Conservation (phyloP, 2,329 filamentous ascomycete genomes). For the Fusarium newnesense region DNA sequence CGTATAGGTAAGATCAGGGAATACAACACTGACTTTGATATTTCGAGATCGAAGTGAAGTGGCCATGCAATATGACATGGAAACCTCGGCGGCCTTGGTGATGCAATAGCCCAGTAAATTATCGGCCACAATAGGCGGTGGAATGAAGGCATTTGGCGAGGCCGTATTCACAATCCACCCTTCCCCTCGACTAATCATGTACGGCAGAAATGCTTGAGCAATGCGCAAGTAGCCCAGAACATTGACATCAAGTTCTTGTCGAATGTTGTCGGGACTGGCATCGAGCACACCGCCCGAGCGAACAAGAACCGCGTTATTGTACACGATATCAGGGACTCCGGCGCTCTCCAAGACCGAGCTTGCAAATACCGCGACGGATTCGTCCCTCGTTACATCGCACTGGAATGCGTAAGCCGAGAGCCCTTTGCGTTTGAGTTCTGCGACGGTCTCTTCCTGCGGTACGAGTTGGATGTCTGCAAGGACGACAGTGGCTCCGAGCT, state of each 20-base stretch:
- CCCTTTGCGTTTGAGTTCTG: background rate
- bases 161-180: background rate
- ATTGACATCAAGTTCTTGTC: background rate
- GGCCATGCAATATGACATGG: background rate
- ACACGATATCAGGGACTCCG: background rate
- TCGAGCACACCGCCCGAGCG: background rate
- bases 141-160: background rate
- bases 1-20: background rate
- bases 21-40: background rate
- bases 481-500: background rate
- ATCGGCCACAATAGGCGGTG: background rate
- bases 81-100: background rate
- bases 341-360: background rate
- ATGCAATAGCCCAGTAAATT: background rate
- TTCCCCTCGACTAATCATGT: background rate
- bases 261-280: background rate
- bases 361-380: background rate
- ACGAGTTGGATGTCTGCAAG: background rate
- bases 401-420: background rate
- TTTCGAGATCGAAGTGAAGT: background rate
- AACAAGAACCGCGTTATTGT: background rate
- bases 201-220: background rate
- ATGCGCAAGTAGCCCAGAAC: background rate
- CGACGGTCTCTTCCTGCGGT: background rate
- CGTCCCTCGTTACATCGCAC: background rate